Evolutionary conservation across 371 early-diverging fungal species (phyloP).

Genomic region (Gilbertella persicaria): DNA sequence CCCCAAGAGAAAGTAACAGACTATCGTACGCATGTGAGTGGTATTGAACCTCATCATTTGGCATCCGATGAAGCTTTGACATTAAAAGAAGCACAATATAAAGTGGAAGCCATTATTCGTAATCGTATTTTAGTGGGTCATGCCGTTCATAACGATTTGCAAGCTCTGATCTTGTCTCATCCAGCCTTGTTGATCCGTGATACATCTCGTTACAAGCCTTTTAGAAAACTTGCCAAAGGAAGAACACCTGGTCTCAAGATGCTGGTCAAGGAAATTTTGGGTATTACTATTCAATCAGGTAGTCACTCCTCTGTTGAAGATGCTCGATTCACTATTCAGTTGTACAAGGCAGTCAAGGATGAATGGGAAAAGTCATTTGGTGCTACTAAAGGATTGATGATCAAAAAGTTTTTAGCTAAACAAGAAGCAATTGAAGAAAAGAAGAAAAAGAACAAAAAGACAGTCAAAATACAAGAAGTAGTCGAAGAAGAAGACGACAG

Average conservation of each 20-base stretch:
- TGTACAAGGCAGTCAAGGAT: constrained; percentile 79
- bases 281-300: constrained; percentile 84
- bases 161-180: constrained; percentile 76
- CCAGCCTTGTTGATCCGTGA: constrained; percentile 81
- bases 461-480: constrained; percentile 8
- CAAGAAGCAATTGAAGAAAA: constrained; percentile 7
- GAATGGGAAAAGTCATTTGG: constrained; percentile 79
- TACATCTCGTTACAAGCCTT: constrained; percentile 78
- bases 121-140: constrained; percentile 92
- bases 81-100: constrained; percentile 77
- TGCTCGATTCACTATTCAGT: constrained; percentile 86
- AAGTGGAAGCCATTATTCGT: constrained; percentile 77
- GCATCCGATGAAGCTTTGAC: constrained; percentile 59
- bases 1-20: constrained; percentile 87
- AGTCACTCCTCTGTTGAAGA: constrained; percentile 93
- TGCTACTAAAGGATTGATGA: constrained; percentile 24
- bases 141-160: constrained; percentile 85
- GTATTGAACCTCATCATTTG: constrained; percentile 85
- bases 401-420: constrained; percentile 22
- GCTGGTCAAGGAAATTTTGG: constrained; percentile 75
- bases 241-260: constrained; percentile 74
- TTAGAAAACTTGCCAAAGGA: constrained; percentile 68
- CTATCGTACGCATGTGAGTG: constrained; percentile 90
- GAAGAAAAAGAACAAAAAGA: constrained; percentile 14
- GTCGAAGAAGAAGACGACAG: constrained; percentile 1